Percentiles rank a stretch among this genome's conserved stretches.
Evolutionary conservation across 768 basidiomycete species (phyloP).

Genomic region (Artomyces pyxidatus): DNA sequence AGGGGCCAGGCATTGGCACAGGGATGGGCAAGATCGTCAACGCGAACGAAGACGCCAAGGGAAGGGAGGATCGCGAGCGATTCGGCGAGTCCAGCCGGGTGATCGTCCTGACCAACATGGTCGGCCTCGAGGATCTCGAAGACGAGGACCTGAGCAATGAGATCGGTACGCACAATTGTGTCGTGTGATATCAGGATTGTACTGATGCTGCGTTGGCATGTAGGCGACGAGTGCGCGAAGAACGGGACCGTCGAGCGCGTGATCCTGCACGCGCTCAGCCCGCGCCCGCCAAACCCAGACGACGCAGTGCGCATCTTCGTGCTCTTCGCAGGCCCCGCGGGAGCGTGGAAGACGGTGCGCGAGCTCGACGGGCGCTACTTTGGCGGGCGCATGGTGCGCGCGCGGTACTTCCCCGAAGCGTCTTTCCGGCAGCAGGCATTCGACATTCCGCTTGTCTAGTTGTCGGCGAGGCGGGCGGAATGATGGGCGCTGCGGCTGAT

Average conservation of each 20-base stretch:
- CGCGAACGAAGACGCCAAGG: constrained; percentile 76
- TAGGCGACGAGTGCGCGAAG: constrained; percentile 88
- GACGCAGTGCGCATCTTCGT: constrained; percentile 91
- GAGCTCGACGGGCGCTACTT: constrained; percentile 92
- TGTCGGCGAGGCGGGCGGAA: no score
- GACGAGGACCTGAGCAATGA: constrained; percentile 83
- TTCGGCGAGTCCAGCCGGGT: constrained; percentile 90
- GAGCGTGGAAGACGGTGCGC: constrained; percentile 93
- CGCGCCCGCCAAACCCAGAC: constrained; percentile 54
- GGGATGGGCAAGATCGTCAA: constrained; percentile 89
- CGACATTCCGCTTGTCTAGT: constrained; percentile 32
- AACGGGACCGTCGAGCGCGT: constrained; percentile 91
- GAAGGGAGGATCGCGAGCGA: constrained; percentile 66
- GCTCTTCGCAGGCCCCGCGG: constrained; percentile 82
- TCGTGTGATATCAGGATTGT: not conserved
- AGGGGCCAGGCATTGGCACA: constrained; percentile 39
- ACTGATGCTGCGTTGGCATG: not conserved
- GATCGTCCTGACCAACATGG: constrained; percentile 86
- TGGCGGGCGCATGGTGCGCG: constrained; percentile 76
- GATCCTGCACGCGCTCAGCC: constrained; percentile 69
- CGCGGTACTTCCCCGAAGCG: constrained; percentile 70
- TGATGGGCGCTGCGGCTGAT: no score
- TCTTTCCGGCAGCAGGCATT: constrained; percentile 43
- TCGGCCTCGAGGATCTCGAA: constrained; percentile 72
- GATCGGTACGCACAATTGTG: constrained; percentile 72